Evolutionary conservation across 2,329 filamentous ascomycete genomes (phyloP).

Genomic region (Apiospora koreana): DNA sequence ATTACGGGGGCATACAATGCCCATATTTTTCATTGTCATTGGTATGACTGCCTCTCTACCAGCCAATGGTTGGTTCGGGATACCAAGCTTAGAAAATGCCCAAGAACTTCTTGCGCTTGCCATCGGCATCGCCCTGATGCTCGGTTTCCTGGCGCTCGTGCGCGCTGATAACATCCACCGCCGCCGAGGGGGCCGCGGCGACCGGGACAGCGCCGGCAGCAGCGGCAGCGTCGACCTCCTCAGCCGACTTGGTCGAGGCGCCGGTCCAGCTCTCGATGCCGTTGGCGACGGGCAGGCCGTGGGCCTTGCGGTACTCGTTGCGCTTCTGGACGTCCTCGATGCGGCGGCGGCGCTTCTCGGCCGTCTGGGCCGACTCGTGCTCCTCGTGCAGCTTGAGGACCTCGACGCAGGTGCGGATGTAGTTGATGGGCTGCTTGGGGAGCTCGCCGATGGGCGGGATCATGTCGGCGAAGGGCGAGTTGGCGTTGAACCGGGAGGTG

Average conservation of each 20-base stretch:
- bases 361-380: slow-evolving; percentile 67
- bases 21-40: neutral
- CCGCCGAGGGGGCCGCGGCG: neutral
- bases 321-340: slow-evolving; percentile 89
- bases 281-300: slow-evolving; percentile 65
- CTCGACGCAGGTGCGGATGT: slow-evolving; percentile 63
- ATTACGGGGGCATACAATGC: neutral
- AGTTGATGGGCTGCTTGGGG: slow-evolving; percentile 68
- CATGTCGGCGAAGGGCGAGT: slow-evolving; percentile 78
- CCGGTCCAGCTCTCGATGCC: slow-evolving; percentile 24
- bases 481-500: slow-evolving; percentile 74
- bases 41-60: neutral
- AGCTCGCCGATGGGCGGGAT: slow-evolving; percentile 72
- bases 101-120: slow-evolving; percentile 75
- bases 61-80: neutral
- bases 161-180: slow-evolving; percentile 7
- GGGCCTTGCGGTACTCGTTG: slow-evolving; percentile 79
- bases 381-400: slow-evolving; percentile 77
- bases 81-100: slow-evolving; percentile 67
- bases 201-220: neutral
- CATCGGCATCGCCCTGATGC: slow-evolving; percentile 20
- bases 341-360: slow-evolving; percentile 70
- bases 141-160: slow-evolving; percentile 24
- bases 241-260: slow-evolving; percentile 18
- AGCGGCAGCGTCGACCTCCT: slow-evolving; percentile 16